Evolutionary conservation across 306 rosid species (phyloP).

Genomic region (Inga laurina): DNA sequence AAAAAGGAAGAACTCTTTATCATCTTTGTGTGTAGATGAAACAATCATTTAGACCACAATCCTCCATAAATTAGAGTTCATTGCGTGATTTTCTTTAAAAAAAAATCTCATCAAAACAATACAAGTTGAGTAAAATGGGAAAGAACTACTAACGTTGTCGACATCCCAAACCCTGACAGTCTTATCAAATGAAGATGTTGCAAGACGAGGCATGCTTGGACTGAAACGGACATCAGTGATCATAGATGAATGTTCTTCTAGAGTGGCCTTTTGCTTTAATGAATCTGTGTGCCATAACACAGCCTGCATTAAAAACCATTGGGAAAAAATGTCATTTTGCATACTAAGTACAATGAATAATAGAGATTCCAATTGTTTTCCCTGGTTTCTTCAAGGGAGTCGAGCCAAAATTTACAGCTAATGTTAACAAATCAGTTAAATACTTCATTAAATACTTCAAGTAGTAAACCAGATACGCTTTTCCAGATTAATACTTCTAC

Average conservation of each 20-base stretch:
- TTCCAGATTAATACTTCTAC: constrained; percentile 10
- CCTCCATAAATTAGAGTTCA: not conserved
- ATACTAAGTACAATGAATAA: constrained; percentile 1
- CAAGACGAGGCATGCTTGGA: constrained; percentile 92
- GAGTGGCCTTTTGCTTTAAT: constrained; percentile 66
- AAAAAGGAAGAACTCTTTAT: not conserved
- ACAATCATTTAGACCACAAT: not conserved
- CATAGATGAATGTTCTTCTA: constrained; percentile 79
- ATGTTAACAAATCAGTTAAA: constrained; percentile 23
- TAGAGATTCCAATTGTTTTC: not conserved
- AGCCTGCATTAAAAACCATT: constrained; percentile 60
- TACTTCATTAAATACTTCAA: not conserved
- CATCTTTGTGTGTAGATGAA: not conserved
- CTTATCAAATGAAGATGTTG: constrained; percentile 95
- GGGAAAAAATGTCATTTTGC: constrained; percentile 27
- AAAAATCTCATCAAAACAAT: not conserved
- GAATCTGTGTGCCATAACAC: constrained; percentile 89
- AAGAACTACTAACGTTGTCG: constrained; percentile 69
- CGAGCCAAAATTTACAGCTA: not conserved
- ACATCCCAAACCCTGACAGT: constrained; percentile 99
- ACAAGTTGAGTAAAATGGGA: constrained; percentile 5
- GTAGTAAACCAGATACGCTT: not conserved
- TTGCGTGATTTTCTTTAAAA: not conserved
- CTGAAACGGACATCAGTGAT: constrained; percentile 97
- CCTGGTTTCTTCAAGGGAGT: constrained; percentile 3